Percentiles rank a stretch among this genome's conserved stretches.
These are phyloP conservation scores for Chaetomium sp. DNA, from an alignment of 2,329 filamentous ascomycete species.

Conservation along the genomic window DNA sequence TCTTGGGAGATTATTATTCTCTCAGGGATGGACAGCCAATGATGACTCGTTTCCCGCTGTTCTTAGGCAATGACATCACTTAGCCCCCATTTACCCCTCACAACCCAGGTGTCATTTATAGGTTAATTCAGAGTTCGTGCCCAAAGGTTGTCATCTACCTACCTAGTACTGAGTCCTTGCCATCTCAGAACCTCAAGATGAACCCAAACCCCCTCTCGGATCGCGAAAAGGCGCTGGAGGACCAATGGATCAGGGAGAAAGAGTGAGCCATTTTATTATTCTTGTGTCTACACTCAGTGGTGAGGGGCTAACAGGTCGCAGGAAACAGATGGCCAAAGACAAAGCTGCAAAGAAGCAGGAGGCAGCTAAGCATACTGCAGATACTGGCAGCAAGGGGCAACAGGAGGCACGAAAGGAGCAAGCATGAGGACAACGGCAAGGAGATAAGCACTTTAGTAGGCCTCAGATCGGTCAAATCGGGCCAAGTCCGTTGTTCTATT, in stretches of 20 bases:
- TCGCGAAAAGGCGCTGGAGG: slow-evolving; percentile 37
- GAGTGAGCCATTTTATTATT: slow-evolving; percentile 30
- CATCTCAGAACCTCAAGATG: slow-evolving; percentile 18
- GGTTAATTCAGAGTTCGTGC: too few relatives aligned
- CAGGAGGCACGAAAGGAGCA: slow-evolving; percentile 20
- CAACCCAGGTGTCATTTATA: too few relatives aligned
- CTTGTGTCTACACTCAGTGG: neutral
- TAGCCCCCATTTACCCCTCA: too few relatives aligned
- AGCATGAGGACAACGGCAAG: slow-evolving; percentile 3
- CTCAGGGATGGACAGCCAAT: too few relatives aligned
- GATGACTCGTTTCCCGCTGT: too few relatives aligned
- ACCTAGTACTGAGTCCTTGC: too few relatives aligned
- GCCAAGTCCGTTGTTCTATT: neutral
- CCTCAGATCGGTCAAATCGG: neutral
- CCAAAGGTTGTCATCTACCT: too few relatives aligned
- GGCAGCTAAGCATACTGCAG: slow-evolving; percentile 18
- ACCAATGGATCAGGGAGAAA: slow-evolving; percentile 37
- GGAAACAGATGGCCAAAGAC: slow-evolving; percentile 36
- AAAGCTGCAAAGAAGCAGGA: slow-evolving; percentile 28
- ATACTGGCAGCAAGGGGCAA: neutral
- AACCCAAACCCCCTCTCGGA: slow-evolving; percentile 35
- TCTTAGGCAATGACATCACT: too few relatives aligned
- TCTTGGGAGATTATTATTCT: too few relatives aligned
- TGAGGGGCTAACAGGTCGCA: slow-evolving; percentile 3
- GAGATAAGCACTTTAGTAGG: neutral